phyloP scores from a whole-genome alignment of 345 rosid genomes.

The Moringa oleifera region DNA sequence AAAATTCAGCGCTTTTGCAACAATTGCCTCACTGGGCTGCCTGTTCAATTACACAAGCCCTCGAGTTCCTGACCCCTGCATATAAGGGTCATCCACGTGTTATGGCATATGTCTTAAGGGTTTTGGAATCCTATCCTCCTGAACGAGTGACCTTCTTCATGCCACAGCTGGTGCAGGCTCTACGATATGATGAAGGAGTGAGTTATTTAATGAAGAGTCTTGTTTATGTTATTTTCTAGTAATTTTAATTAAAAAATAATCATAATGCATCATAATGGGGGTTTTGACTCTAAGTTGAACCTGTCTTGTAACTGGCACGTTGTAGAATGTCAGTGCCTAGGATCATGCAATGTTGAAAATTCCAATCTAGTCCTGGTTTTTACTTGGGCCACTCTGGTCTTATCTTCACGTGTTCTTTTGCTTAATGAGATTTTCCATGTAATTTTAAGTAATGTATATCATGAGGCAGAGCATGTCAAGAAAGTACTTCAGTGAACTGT shows the following conservation, averaged over 20 bases:
- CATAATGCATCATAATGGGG: too few species aligned
- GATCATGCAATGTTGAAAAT: too few species aligned
- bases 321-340: too few species aligned
- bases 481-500: background rate
- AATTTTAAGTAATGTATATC: too few species aligned
- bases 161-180: constrained; percentile 97
- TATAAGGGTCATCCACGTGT: constrained; percentile 98
- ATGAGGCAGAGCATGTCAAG: background rate
- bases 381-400: too few species aligned
- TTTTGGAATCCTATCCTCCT: constrained; percentile 97
- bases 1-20: constrained; percentile 87
- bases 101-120: constrained; percentile 98
- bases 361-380: too few species aligned
- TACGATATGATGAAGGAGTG: constrained; percentile 90
- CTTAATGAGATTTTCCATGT: background rate
- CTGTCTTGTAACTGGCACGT: too few species aligned
- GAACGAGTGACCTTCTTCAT: constrained; percentile 93
- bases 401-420: background rate
- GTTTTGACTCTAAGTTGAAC: too few species aligned
- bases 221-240: background rate
- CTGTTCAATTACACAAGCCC: constrained; percentile 95
- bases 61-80: constrained; percentile 89
- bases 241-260: too few species aligned
- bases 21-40: constrained; percentile 99
- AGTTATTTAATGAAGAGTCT: constrained; percentile 11